Evolutionary conservation across 768 basidiomycete species (phyloP).

Genomic region (Auricularia sp.): DNA sequence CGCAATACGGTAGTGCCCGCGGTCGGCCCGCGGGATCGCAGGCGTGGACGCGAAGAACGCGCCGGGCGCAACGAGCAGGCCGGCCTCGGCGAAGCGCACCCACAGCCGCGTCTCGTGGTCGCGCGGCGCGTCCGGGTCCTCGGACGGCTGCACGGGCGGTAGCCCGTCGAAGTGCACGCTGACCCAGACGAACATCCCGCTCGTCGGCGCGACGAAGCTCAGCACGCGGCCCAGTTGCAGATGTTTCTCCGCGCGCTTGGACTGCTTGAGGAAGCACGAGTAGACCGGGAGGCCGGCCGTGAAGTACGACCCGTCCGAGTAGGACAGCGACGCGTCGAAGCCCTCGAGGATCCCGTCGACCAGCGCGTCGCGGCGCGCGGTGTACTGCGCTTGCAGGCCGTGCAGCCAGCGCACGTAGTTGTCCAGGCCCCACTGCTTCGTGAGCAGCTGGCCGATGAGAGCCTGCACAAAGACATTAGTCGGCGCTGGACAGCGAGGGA

Average conservation of each 20-base stretch:
- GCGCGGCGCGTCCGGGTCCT: conserved; percentile 30
- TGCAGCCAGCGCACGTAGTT: conserved; percentile 74
- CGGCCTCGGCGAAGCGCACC: conserved; percentile 46
- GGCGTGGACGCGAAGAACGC: conserved; percentile 26
- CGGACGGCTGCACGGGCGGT: conserved; percentile 28
- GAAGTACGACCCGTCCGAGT: conserved; percentile 12
- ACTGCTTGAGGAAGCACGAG: conserved; percentile 33
- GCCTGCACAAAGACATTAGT: conserved; percentile 21
- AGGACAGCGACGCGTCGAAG: conserved; percentile 44
- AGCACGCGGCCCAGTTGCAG: conserved; percentile 31
- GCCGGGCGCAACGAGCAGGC: conserved; percentile 59
- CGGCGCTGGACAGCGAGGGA: neutral
- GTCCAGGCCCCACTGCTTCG: conserved; percentile 51
- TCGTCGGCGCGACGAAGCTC: conserved; percentile 62
- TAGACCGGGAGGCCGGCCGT: conserved; percentile 35
- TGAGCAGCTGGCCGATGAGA: conserved; percentile 50
- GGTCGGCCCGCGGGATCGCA: conserved; percentile 16
- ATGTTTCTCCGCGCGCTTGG: conserved; percentile 13
- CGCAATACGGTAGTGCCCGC: conserved; percentile 24
- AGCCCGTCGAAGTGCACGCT: conserved; percentile 52
- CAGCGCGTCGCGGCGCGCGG: conserved; percentile 47
- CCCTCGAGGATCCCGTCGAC: conserved; percentile 54
- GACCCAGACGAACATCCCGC: conserved; percentile 84
- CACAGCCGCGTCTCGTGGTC: conserved; percentile 48
- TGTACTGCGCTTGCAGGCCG: conserved; percentile 50